Evolutionary conservation across 371 early-diverging fungal genomes (phyloP).

Genomic region (Mucor sp.): DNA sequence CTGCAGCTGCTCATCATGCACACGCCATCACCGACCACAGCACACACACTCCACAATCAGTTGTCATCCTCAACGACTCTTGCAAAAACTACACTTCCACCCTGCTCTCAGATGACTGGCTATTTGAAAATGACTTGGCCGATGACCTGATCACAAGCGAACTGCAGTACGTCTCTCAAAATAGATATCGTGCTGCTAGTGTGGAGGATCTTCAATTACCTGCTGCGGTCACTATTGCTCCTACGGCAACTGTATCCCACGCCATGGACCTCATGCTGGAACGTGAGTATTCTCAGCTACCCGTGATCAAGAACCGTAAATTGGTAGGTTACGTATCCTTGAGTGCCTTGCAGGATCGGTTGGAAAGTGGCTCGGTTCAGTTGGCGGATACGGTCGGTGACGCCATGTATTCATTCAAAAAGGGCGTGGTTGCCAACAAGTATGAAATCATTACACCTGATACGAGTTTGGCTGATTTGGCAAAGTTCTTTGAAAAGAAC

Average conservation of each 20-base stretch:
- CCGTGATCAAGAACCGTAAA: slow-evolving; percentile 73
- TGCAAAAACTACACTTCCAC: slow-evolving; percentile 71
- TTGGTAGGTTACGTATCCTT: slow-evolving; percentile 82
- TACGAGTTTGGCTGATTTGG: slow-evolving; percentile 79
- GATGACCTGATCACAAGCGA: slow-evolving; percentile 64
- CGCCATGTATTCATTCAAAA: slow-evolving; percentile 69
- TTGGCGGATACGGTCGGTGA: slow-evolving; percentile 52
- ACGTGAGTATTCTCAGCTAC: slow-evolving; percentile 86
- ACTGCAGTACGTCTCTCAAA: slow-evolving; percentile 61
- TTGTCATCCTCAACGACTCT: slow-evolving; percentile 73
- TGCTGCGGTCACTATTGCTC: slow-evolving; percentile 75
- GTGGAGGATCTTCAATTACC: slow-evolving; percentile 88
- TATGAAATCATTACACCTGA: slow-evolving; percentile 81
- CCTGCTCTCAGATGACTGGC: slow-evolving; percentile 75
- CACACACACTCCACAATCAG: slow-evolving; percentile 32
- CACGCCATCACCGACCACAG: slow-evolving; percentile 26
- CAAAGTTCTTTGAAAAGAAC: slow-evolving; percentile 75
- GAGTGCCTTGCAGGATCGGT: slow-evolving; percentile 59
- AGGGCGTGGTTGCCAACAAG: slow-evolving; percentile 22
- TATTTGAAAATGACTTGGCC: slow-evolving; percentile 72
- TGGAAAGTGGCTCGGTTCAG: slow-evolving; percentile 55
- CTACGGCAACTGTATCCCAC: slow-evolving; percentile 54
- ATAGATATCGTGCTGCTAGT: slow-evolving; percentile 77
- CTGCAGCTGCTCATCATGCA: slow-evolving; percentile 64
- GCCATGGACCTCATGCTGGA: slow-evolving; percentile 82